Base-by-base conservation (phyloP, 2,329 filamentous ascomycete species). In the Trichoderma cornu-damae region DNA sequence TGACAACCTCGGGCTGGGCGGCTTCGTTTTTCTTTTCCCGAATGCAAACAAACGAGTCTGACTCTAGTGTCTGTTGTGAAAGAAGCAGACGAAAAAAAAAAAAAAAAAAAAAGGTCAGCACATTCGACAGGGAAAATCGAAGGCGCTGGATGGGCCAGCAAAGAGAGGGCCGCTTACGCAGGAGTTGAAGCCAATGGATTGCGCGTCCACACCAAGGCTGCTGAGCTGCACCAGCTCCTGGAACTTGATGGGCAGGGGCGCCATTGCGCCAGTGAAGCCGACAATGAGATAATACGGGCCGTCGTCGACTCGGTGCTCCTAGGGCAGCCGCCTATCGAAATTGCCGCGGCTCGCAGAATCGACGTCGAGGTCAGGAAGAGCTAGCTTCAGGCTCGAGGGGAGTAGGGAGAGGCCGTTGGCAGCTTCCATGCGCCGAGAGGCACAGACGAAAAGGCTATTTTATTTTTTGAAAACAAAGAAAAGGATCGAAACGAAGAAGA, bases 11-110 rank as follows among this genome's bases (percentile, higher is more conserved):
- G 63, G 92, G 89, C 67, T 89, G 87, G 63, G 90, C 83, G 64
- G 86, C 84, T 68, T 91, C 89, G 72, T 83, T 87, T 74, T 92
- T 88, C 79, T 96, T 93, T 77, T 97, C 93, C 75, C 94, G 89
- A 70, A 99, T 88, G 75, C 94, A 99, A 68, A 99, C 89, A 76
- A 87, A 99, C 72, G 88, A 84, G 76, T 99, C 94, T 71, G 94
- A 99, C 82, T 99, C 94, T 78, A 99, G 84, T 74, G 94, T 99
- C 92, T 96, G 65, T 69, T 65, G 59, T n/a, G n/a, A n/a, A n/a
- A n/a, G n/a, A n/a, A n/a, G n/a, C n/a, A n/a, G n/a, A n/a, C n/a
- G n/a, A n/a, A n/a, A n/a, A n/a, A n/a, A n/a, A n/a, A n/a, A n/a
- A n/a, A n/a, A n/a, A n/a, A n/a, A n/a, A n/a, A n/a, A n/a, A n/a